A percentile compares a stretch with the other conserved stretches of the same genome.
Evolutionary conservation across 441 rosid species (phyloP).

Genomic region (Codiaeum variegatum): DNA sequence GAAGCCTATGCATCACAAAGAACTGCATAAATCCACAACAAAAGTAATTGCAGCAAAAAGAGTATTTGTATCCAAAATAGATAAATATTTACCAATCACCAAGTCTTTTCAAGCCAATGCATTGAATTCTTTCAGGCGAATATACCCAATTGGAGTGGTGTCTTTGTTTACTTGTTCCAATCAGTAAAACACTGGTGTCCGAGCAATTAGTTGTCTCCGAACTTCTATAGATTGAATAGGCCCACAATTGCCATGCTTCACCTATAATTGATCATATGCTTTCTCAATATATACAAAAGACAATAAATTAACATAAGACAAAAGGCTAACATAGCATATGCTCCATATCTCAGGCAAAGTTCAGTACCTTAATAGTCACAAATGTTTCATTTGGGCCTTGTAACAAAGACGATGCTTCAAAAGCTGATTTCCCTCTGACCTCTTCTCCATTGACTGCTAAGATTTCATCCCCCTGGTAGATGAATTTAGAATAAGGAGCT

Average conservation of each 20-base stretch:
- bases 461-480: constrained; percentile 76
- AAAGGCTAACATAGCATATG: constrained; percentile 14
- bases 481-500: constrained; percentile 18
- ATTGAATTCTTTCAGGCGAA: constrained; percentile 87
- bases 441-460: constrained; percentile 75
- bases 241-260: constrained; percentile 87
- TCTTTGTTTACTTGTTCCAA: constrained; percentile 71
- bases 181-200: constrained; percentile 76
- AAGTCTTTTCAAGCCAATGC: constrained; percentile 92
- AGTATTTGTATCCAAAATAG: constrained; percentile 6
- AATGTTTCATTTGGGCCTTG: constrained; percentile 89
- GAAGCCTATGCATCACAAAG: background rate
- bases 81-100: constrained; percentile 56
- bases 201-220: constrained; percentile 80
- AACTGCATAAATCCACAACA: background rate
- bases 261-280: constrained; percentile 38
- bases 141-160: constrained; percentile 61
- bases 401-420: constrained; percentile 85
- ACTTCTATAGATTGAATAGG: constrained; percentile 58
- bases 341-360: constrained; percentile 7
- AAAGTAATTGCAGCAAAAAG: background rate
- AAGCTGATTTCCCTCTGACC: constrained; percentile 80
- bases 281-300: constrained; percentile 7
- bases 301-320: background rate
- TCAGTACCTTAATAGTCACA: constrained; percentile 65